phyloP scores from a whole-genome alignment of 345 rosid genomes.

The Capsella bursapastoris region DNA sequence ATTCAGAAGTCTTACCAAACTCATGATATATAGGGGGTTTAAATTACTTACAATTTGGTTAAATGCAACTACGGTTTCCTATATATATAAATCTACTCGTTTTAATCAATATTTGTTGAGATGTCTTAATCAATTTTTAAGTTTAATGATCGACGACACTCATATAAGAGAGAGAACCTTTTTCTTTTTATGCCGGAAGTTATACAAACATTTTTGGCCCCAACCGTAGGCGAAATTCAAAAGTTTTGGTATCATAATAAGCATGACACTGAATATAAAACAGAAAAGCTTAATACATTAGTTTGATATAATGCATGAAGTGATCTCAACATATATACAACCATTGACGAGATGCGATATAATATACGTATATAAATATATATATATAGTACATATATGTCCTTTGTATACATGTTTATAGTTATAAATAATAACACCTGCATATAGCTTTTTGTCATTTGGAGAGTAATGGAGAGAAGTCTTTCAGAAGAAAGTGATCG shows the following conservation, averaged over 20 bases:
- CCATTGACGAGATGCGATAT: slow-evolving; percentile 18
- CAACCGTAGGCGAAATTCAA: slow-evolving; percentile 26
- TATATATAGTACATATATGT: background rate
- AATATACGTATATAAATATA: background rate
- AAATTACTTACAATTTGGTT: background rate
- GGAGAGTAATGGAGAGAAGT: slow-evolving; percentile 40
- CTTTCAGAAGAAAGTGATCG: slow-evolving; percentile 45
- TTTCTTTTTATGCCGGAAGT: slow-evolving; percentile 35
- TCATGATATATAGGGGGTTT: slow-evolving; percentile 12
- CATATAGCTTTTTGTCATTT: slow-evolving; percentile 35
- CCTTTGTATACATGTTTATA: background rate
- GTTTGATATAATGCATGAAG: slow-evolving; percentile 22
- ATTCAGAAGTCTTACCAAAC: slow-evolving; percentile 39
- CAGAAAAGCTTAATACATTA: background rate
- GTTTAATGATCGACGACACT: slow-evolving; percentile 31
- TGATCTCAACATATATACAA: slow-evolving; percentile 21
- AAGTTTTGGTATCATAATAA: background rate
- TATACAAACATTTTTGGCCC: slow-evolving; percentile 41
- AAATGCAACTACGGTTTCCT: slow-evolving; percentile 25
- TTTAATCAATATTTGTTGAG: slow-evolving; percentile 32
- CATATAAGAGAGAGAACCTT: slow-evolving; percentile 16
- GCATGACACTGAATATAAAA: background rate
- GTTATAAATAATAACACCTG: background rate
- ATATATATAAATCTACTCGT: slow-evolving; percentile 27
- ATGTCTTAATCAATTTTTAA: slow-evolving; percentile 41